Base-by-base conservation (phyloP, 2,329 filamentous ascomycete genomes). In the Monosporascus sp. region DNA sequence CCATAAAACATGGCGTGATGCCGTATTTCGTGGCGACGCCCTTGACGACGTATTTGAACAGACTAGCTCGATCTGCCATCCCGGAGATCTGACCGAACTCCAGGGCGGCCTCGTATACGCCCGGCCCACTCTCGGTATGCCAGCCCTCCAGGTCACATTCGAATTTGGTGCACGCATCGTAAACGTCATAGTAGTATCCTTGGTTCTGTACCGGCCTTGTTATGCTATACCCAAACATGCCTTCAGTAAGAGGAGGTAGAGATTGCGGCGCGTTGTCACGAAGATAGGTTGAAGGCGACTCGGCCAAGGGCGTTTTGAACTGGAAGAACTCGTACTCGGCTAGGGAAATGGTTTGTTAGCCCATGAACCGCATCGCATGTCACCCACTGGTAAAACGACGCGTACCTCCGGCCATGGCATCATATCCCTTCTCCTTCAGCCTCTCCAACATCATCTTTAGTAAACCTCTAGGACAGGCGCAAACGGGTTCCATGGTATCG, bases 1-100 rank as follows among this genome's bases (percentile, higher is more conserved):
- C 94, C 94, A 99, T 99, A 77, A 99, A 99, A 71, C 90, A 96
- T 0, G 94, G 94, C 0, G 90, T 96, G 66, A 99, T 96, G 60
- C 90, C 90, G 68, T 91, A 89, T 66, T 90, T 88, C 52, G 84
- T 88, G 45, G 89, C 90, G 39, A 96, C 83, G 9, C 90, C 91
- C 73, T 96, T 97, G 59, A 96, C 91, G 20, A 88, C 85, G 62
- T 96, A 86, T 79, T 99, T 99, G 84, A 97, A 99, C 37, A 99
- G 75, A 31, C 86, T 86, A 25, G 92, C 91, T 61, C 88, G 87
- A 70, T 99, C 94, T 1, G 94, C 94, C 90, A 97, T 97, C 59
- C 88, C 80, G 37, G 81, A 82, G 58, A 94, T 88, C 68, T 96
- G 89, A 50, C 88, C 89, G 62, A 95, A 97, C 68, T 96, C 89